Conservation (phyloP, 2,329 filamentous ascomycete species). For the Colletotrichum paranaense region DNA sequence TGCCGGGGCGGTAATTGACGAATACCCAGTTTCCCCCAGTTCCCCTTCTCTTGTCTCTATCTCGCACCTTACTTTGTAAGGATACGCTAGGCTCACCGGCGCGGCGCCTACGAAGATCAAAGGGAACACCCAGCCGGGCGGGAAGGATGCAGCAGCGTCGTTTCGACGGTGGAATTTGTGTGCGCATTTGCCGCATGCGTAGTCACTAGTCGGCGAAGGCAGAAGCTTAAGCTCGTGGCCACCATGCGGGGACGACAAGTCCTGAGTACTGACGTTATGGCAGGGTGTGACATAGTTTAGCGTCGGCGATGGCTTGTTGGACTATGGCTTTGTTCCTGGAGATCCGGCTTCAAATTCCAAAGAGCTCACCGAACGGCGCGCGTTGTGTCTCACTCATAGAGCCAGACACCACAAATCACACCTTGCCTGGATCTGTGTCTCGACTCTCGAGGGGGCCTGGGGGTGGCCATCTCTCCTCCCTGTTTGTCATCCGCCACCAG, state of each 20-base stretch:
- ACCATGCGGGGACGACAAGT: background rate
- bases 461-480: no score
- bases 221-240: background rate
- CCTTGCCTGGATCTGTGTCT: background rate
- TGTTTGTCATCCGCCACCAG: background rate
- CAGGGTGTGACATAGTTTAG: background rate
- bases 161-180: background rate
- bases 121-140: background rate
- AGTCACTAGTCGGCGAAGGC: background rate
- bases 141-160: background rate
- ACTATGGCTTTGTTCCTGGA: background rate
- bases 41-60: background rate
- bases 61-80: background rate
- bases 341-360: background rate
- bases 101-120: background rate
- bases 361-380: background rate
- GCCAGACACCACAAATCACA: background rate
- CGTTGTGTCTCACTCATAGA: background rate
- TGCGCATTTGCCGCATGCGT: background rate
- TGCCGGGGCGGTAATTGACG: background rate
- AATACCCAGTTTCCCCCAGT: no score
- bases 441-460: background rate
- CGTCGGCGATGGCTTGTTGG: background rate
- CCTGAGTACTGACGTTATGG: background rate
- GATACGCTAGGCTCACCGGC: background rate